Evolutionary conservation across 352 stramenopile genomes (phyloP).

Genomic region (Phytophthora pinifolia): DNA sequence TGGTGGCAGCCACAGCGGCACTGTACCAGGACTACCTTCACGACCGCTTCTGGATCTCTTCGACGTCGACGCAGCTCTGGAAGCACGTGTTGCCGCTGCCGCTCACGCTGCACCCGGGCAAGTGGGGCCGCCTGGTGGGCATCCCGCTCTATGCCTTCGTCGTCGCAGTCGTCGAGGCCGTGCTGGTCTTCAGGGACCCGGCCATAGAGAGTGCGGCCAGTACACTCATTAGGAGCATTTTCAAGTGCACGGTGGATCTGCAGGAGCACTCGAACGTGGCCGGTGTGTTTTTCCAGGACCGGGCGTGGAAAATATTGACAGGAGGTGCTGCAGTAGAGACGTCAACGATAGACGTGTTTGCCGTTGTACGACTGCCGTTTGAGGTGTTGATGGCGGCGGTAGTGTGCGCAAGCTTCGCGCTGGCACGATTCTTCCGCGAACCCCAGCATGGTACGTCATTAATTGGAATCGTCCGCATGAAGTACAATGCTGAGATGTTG

Average conservation of each 20-base stretch:
- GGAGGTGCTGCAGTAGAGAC: slow-evolving; percentile 1
- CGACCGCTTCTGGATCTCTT: slow-evolving; percentile 30
- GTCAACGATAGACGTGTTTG: slow-evolving; percentile 8
- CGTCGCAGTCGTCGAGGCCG: slow-evolving; percentile 52
- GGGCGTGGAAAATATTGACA: slow-evolving; percentile 23
- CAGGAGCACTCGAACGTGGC: slow-evolving; percentile 28
- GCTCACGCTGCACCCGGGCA: slow-evolving; percentile 49
- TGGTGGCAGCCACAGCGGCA: slow-evolving; percentile 32
- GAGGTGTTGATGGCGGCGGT: slow-evolving; percentile 50
- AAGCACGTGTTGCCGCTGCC: slow-evolving; percentile 69
- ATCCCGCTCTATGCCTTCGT: slow-evolving; percentile 63
- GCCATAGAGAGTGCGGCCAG: slow-evolving; percentile 34
- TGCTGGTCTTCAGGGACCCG: slow-evolving; percentile 48
- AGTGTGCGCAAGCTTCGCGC: slow-evolving; percentile 55
- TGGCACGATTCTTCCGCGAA: slow-evolving; percentile 69
- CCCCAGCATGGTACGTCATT: slow-evolving; percentile 58
- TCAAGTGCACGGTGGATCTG: slow-evolving; percentile 33
- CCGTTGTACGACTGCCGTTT: slow-evolving; percentile 38
- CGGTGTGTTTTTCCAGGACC: slow-evolving; percentile 10
- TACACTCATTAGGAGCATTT: slow-evolving; percentile 24
- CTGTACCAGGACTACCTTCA: slow-evolving; percentile 47
- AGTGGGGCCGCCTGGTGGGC: slow-evolving; percentile 57
- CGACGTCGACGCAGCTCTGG: slow-evolving; percentile 32
- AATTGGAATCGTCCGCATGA: background rate
- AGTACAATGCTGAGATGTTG: no score